Percentiles rank a stretch among this genome's conserved stretches.
These are phyloP conservation scores for Middelhovenomyces tepae DNA, from an alignment of 805 yeast species.

Conservation along the genomic window DNA sequence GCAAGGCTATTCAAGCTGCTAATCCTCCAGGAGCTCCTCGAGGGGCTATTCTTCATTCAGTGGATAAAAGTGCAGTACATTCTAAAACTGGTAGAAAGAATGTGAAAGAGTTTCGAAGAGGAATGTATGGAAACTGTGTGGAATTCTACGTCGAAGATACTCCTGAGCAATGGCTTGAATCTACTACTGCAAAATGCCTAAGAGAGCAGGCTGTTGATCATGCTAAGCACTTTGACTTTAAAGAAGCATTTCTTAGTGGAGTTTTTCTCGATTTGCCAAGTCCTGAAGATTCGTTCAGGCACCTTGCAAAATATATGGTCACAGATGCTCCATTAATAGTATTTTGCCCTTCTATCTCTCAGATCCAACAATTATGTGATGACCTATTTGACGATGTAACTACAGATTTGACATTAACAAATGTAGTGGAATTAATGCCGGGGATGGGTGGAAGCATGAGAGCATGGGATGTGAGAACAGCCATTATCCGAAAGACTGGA, in stretches of 20 bases:
- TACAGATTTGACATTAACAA: constrained; percentile 30
- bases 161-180: constrained; percentile 34
- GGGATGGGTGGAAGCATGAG: constrained; percentile 41
- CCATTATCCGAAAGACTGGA: constrained; percentile 34
- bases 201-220: constrained; percentile 16
- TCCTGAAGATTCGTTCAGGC: constrained; percentile 29
- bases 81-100: constrained; percentile 35
- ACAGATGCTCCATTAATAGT: constrained; percentile 37
- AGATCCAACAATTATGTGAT: constrained; percentile 35
- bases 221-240: constrained; percentile 12
- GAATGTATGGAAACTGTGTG: constrained; percentile 37
- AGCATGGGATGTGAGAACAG: constrained; percentile 41
- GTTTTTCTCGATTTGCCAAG: constrained; percentile 42
- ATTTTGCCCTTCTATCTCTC: constrained; percentile 43
- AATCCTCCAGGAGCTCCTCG: constrained; percentile 25
- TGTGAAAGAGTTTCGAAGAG: constrained; percentile 33
- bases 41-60: constrained; percentile 36
- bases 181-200: constrained; percentile 21
- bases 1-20: constrained; percentile 36
- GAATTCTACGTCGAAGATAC: constrained; percentile 36
- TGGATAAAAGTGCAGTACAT: constrained; percentile 35
- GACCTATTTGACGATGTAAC: constrained; percentile 23
- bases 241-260: constrained; percentile 31
- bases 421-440: constrained; percentile 35
- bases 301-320: constrained; percentile 29